phyloP scores from a whole-genome alignment of 495 filamentous ascomycete species.

The Aspergillus saccharolyticus region DNA sequence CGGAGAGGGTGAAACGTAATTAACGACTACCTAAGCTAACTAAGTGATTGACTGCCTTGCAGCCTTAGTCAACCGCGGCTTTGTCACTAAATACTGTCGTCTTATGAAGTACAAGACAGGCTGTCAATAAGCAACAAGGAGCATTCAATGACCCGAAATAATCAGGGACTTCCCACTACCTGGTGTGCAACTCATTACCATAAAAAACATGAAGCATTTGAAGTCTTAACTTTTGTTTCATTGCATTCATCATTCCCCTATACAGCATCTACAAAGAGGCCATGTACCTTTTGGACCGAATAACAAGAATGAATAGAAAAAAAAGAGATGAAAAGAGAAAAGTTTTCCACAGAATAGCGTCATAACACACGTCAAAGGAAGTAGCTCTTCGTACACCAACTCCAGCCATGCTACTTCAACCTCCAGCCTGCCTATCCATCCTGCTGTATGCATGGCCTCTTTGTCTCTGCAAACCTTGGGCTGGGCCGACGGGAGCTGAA shows the following conservation, averaged over 20 bases:
- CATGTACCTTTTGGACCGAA: slow-evolving; percentile 25
- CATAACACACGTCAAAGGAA: slow-evolving; percentile 35
- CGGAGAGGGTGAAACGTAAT: neutral
- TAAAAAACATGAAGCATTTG: neutral
- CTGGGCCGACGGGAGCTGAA: slow-evolving; percentile 6
- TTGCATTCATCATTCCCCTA: slow-evolving; percentile 23
- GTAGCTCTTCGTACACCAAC: slow-evolving; percentile 21
- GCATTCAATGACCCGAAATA: too few relatives aligned
- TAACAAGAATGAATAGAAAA: slow-evolving; percentile 22
- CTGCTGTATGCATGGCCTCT: slow-evolving; percentile 9
- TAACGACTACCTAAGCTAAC: neutral
- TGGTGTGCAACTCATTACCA: too few relatives aligned
- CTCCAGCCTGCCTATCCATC: slow-evolving; percentile 11
- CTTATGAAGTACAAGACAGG: neutral
- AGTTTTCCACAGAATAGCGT: slow-evolving; percentile 34
- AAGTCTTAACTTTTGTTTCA: slow-evolving; percentile 11
- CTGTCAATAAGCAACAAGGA: neutral
- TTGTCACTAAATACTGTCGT: neutral
- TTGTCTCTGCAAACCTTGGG: slow-evolving; percentile 10
- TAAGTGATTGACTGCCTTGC: neutral
- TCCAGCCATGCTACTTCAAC: slow-evolving; percentile 16
- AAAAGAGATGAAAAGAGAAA: slow-evolving; percentile 15
- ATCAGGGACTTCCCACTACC: too few relatives aligned
- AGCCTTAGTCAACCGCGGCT: slow-evolving; percentile 4
- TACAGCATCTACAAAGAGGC: slow-evolving; percentile 32